Evolutionary conservation across 257 asterid genomes (phyloP).

Genomic region (Solanum sejunctum): DNA sequence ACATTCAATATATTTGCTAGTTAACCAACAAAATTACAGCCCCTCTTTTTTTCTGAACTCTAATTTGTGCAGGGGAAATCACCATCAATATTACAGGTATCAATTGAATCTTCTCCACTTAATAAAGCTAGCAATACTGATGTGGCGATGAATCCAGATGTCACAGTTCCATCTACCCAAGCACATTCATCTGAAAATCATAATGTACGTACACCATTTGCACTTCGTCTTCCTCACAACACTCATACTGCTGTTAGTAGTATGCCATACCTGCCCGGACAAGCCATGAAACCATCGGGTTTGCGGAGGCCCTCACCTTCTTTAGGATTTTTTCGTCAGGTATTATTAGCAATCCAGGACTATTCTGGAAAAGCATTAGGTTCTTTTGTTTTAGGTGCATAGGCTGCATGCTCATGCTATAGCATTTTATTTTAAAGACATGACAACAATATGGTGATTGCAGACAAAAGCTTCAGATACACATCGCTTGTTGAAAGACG

Average conservation of each 20-base stretch:
- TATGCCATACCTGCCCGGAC: slow-evolving; percentile 24
- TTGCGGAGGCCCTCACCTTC: slow-evolving; percentile 97
- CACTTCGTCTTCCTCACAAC: slow-evolving; percentile 18
- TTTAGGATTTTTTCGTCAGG: slow-evolving; percentile 81
- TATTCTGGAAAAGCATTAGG: neutral
- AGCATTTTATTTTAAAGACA: neutral
- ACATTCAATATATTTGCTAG: neutral
- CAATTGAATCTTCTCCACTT: slow-evolving; percentile 18
- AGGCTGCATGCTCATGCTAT: neutral
- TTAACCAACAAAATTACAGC: neutral
- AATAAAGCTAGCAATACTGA: slow-evolving; percentile 20
- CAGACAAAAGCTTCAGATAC: slow-evolving; percentile 64
- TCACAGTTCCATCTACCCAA: slow-evolving; percentile 13
- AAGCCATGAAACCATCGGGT: slow-evolving; percentile 56
- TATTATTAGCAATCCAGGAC: slow-evolving; percentile 8
- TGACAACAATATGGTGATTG: slow-evolving; percentile 4
- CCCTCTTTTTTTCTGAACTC: neutral
- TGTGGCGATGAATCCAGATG: slow-evolving; percentile 23
- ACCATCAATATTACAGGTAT: slow-evolving; percentile 18
- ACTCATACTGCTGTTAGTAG: slow-evolving; percentile 19
- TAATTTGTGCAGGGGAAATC: slow-evolving; percentile 28
- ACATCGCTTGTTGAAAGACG: slow-evolving; percentile 19
- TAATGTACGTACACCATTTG: slow-evolving; percentile 12
- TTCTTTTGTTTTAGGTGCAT: slow-evolving; percentile 7
- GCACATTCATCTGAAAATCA: slow-evolving; percentile 21